Evolutionary conservation across 169 alveolate genomes (phyloP).

Genomic region (Babesia gibsoni): DNA sequence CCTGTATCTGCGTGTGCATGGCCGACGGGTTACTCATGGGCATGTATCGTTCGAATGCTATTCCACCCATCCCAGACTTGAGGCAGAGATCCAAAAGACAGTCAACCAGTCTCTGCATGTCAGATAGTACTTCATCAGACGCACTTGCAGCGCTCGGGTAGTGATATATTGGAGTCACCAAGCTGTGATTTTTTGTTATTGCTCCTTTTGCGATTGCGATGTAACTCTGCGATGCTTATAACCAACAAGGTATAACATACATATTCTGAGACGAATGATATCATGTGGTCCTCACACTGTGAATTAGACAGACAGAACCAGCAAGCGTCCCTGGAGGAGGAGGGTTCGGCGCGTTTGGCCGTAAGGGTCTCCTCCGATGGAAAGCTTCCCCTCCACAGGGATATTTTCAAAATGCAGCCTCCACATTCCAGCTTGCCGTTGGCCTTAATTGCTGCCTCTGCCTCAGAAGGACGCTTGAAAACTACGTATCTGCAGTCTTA

Average conservation of each 20-base stretch:
- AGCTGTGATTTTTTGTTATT: slow-evolving; percentile 20
- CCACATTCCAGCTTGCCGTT: slow-evolving; percentile 65
- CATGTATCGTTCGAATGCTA: slow-evolving; percentile 62
- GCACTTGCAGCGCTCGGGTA: slow-evolving; percentile 46
- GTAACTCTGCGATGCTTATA: slow-evolving; percentile 18
- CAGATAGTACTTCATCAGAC: slow-evolving; percentile 26
- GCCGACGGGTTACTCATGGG: slow-evolving; percentile 55
- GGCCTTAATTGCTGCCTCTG: slow-evolving; percentile 42
- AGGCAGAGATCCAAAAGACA: slow-evolving; percentile 41
- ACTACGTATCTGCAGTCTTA: slow-evolving; percentile 9
- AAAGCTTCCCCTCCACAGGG: slow-evolving; percentile 27
- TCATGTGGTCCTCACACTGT: slow-evolving; percentile 58
- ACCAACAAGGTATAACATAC: neutral
- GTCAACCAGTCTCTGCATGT: slow-evolving; percentile 43
- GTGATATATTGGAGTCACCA: slow-evolving; percentile 57
- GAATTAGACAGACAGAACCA: slow-evolving; percentile 59
- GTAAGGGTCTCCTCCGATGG: slow-evolving; percentile 1
- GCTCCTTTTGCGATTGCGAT: slow-evolving; percentile 63
- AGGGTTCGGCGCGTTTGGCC: slow-evolving; percentile 3
- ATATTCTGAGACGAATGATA: slow-evolving; percentile 40
- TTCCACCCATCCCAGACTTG: slow-evolving; percentile 48
- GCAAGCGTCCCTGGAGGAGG: slow-evolving; percentile 27
- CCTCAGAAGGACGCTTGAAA: slow-evolving; percentile 31
- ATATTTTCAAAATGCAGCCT: slow-evolving; percentile 53
- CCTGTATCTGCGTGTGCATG: slow-evolving; percentile 64